Base-by-base conservation (phyloP, 2,329 filamentous ascomycete genomes). In the Calonectria fujianensis region DNA sequence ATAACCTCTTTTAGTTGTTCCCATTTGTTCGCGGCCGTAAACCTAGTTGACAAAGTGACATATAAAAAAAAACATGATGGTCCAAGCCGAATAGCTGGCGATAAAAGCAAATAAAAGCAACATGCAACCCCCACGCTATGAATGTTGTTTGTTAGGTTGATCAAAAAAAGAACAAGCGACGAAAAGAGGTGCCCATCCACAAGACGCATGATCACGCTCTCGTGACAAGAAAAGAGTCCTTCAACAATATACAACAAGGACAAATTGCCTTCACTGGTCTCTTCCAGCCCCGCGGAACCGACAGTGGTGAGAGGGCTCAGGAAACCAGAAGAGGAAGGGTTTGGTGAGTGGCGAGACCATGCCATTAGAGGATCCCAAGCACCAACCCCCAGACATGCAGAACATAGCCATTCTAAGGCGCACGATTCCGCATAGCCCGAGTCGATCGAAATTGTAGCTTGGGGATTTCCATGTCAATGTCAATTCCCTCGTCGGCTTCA, bases 361-460 rank as follows among this genome's bases (percentile, higher is more conserved):
- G 29, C 39, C 29, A 71, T 77, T 52, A 76, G 39, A 68, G 70
- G 27, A 70, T 61, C 73, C 73, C 73, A 41, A 76, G 64, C 66
- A 78, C 61, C 71, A 80, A 70, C 35, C 77, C 73, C 79, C 78
- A 79, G 71, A 48, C 72, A 69, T 74, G 70, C 45, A 66, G 67
- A 71, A 78, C 77, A 70, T 75, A 75, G 65, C 80, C 80, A 74
- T 73, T 74, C 80, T 81, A 81, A 74, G 78, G 79, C 75, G 66
- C 78, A 68, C 82, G 82, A 65, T 76, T 82, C 52, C 84, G 82
- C 85, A 86, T 85, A 32, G 79, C 78, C 75, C 86, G 82, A 20
- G 87, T 87, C 41, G 87, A 88, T 74, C 85, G 85, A 76, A 85
- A 89, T 51, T 86, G 82, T 70, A 89, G 74, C 74, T 83, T 85